Percentiles rank a stretch among this genome's conserved stretches.
Evolutionary conservation across 768 basidiomycete genomes (phyloP).

Genomic region (Serendipita sp.): DNA sequence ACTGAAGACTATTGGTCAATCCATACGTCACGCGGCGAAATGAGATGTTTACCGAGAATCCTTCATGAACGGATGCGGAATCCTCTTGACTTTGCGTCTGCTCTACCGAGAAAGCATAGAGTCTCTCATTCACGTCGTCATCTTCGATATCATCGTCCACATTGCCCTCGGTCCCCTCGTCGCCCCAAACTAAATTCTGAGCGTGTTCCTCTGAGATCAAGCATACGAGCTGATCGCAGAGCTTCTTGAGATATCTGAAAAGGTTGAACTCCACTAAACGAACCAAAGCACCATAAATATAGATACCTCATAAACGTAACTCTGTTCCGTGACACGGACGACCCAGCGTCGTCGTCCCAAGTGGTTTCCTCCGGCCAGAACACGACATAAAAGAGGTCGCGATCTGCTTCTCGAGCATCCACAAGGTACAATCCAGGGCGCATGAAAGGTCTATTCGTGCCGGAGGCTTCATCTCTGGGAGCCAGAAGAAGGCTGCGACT

Average conservation of each 20-base stretch:
- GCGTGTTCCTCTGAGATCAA: slow-evolving; percentile 35
- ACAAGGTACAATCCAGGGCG: slow-evolving; percentile 37
- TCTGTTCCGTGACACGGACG: slow-evolving; percentile 34
- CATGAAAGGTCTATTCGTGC: slow-evolving; percentile 17
- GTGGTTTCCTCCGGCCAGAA: slow-evolving; percentile 49
- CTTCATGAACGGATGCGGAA: slow-evolving; percentile 25
- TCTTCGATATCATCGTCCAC: slow-evolving; percentile 15
- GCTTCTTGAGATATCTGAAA: slow-evolving; percentile 41
- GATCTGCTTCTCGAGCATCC: slow-evolving; percentile 14
- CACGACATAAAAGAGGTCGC: slow-evolving; percentile 26
- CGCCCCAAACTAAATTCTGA: slow-evolving; percentile 27
- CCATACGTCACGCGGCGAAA: neutral
- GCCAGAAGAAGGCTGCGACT: slow-evolving; percentile 15
- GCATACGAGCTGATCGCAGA: slow-evolving; percentile 38
- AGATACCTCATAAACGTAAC: slow-evolving; percentile 45
- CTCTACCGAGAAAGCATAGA: slow-evolving; percentile 37
- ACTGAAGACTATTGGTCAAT: neutral
- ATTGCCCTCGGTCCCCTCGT: slow-evolving; percentile 12
- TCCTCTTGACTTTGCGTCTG: slow-evolving; percentile 43
- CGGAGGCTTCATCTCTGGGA: slow-evolving; percentile 12
- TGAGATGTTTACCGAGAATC: slow-evolving; percentile 27
- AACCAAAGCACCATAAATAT: too few relatives aligned
- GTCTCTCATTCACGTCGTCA: slow-evolving; percentile 23
- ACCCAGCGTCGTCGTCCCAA: slow-evolving; percentile 34
- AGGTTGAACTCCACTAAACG: slow-evolving; percentile 14